These are phyloP conservation scores for Crepidotus variabilis DNA, from an alignment of 768 basidiomycete species.

Conservation along the genomic window DNA sequence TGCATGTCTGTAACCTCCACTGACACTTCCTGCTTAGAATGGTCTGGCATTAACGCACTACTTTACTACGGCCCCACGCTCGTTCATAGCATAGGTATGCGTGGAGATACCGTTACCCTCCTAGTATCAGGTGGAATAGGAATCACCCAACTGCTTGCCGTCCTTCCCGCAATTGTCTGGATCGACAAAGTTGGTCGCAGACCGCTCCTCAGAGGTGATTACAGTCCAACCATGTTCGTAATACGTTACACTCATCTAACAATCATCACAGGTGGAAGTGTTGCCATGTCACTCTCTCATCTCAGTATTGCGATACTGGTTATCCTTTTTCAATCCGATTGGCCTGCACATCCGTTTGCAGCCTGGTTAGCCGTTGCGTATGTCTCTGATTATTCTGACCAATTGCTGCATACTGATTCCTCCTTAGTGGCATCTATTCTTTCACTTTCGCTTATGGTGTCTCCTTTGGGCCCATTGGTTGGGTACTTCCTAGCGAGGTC, in stretches of 20 bases:
- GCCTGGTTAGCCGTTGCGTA: constrained; percentile 72
- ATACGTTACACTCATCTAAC: neutral
- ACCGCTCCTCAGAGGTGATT: constrained; percentile 21
- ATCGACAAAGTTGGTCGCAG: constrained; percentile 61
- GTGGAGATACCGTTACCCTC: constrained; percentile 54
- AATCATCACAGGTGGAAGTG: constrained; percentile 46
- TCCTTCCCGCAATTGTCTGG: constrained; percentile 66
- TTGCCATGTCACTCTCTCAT: constrained; percentile 63
- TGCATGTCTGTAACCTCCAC: neutral
- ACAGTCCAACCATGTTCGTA: neutral
- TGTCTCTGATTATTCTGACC: constrained; percentile 14
- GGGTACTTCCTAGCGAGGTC: constrained; percentile 83
- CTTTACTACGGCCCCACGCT: constrained; percentile 80
- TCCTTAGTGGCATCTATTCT: constrained; percentile 56
- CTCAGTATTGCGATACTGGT: constrained; percentile 63
- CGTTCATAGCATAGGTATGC: constrained; percentile 58
- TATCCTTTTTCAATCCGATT: constrained; percentile 46
- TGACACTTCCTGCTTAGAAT: constrained; percentile 45
- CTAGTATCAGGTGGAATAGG: constrained; percentile 78
- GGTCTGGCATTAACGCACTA: constrained; percentile 84
- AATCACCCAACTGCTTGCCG: constrained; percentile 73
- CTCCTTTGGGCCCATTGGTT: constrained; percentile 76
- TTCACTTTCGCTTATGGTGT: constrained; percentile 79
- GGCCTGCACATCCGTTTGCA: constrained; percentile 52
- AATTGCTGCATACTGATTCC: neutral